A percentile compares a stretch with the other conserved stretches of the same genome.
phyloP scores from a whole-genome alignment of 1,139 yeast species.

The Diutina rugosa region DNA sequence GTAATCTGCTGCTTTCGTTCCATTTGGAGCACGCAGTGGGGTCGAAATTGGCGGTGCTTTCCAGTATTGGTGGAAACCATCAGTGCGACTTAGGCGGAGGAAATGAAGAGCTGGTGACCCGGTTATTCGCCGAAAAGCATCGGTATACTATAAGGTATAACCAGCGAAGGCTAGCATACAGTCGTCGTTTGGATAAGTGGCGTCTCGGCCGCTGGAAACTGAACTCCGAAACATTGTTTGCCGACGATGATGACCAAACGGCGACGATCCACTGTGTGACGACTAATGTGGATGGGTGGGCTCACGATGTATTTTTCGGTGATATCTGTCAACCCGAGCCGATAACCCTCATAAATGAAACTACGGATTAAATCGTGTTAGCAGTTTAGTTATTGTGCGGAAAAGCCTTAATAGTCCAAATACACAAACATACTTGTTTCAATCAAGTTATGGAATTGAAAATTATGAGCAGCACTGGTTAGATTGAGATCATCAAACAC shows the following conservation, averaged over 20 bases:
- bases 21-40: constrained; percentile 1
- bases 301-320: not conserved
- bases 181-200: not conserved
- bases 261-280: not conserved
- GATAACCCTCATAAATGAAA: not conserved
- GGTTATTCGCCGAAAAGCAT: not conserved
- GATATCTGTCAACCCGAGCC: not conserved
- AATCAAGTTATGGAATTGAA: no score
- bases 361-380: no score
- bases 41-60: not conserved
- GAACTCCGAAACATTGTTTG: not conserved
- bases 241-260: not conserved
- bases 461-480: no score
- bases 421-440: no score
- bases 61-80: not conserved
- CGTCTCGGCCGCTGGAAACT: not conserved
- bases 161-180: not conserved
- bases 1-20: not conserved
- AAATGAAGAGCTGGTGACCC: not conserved
- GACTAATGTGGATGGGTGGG: not conserved
- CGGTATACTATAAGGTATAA: not conserved
- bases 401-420: no score
- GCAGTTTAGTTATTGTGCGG: no score
- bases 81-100: not conserved
- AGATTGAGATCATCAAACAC: no score